Evolutionary conservation across 2,329 filamentous ascomycete species (phyloP), one percentile per base, ranked within the genome.

Genomic region (Fusarium verrucosum): DNA sequence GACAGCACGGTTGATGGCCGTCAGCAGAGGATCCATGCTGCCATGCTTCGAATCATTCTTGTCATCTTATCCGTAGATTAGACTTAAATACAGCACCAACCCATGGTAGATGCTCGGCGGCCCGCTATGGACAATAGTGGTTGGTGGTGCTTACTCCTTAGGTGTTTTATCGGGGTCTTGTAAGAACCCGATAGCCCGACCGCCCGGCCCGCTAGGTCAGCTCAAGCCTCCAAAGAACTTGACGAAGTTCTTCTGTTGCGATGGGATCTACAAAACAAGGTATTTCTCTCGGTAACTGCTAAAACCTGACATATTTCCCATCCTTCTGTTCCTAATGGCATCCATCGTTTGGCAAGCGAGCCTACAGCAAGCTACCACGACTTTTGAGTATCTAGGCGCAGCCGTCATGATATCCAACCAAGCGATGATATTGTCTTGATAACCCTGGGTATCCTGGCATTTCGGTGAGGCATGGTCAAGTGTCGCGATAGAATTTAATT

Each of bases 171-270:
- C 75, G 75, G 75, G 62, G 62, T 76, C 65, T 73, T 74, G 50
- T 44, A 75, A 52, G 56, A 69, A 55, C 72, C 74, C 74, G 74
- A 76, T 70, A 71, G 13, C 62, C 71, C 71, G 71, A 65, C 58
- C 14, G 26, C 28, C 43, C 45, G 49, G 50, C 54, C 53, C 51
- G 49, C 51, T 56, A 49, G n/a, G 45, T 30, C 30, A 35, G 32
- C 30, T 43, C 26, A 28, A 30, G 28, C 28, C 26, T 28, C 22
- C 19, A 19, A 28, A 16, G 38, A 35, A 40, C 14, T n/a, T n/a
- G n/a, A n/a, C n/a, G n/a, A n/a, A n/a, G n/a, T n/a, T 36, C 16
- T 16, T 26, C 19, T 41, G 25, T 33, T 57, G 30, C 17, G 20
- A 52, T 56, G 19, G 52, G 36, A 55, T 38, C 41, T 25, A 23